Percentiles rank a stretch among this genome's conserved stretches.
Evolutionary conservation across 495 filamentous ascomycete genomes (phyloP).

Genomic region (Lepraria neglecta): DNA sequence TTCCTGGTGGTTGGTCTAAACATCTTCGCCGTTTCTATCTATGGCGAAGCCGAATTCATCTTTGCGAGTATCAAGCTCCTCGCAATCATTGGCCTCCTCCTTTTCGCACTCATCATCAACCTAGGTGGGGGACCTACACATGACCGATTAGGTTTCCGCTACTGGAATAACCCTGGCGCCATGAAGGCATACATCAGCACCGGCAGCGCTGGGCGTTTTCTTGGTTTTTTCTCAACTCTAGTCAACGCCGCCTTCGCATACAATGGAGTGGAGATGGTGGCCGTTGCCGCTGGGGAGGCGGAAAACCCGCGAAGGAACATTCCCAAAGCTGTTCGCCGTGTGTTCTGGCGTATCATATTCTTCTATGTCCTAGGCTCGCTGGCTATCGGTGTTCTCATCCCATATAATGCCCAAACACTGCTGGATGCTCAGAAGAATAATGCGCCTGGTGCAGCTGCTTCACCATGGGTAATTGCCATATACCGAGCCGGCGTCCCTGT

Average conservation of each 20-base stretch:
- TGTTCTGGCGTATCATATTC: constrained; percentile 80
- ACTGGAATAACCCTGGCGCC: constrained; percentile 63
- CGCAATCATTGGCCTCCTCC: constrained; percentile 62
- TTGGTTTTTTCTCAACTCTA: constrained; percentile 39
- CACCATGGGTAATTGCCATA: constrained; percentile 60
- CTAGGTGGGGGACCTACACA: constrained; percentile 58
- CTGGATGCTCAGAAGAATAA: constrained; percentile 43
- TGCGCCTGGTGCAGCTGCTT: constrained; percentile 54
- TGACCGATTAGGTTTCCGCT: constrained; percentile 62
- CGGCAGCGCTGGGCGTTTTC: constrained; percentile 33
- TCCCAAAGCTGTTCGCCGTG: constrained; percentile 68
- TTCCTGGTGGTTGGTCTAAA: constrained; percentile 60
- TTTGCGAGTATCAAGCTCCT: constrained; percentile 71
- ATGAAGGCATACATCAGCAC: constrained; percentile 50
- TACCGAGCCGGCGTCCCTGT: constrained; percentile 56
- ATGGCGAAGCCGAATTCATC: constrained; percentile 69
- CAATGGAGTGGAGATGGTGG: constrained; percentile 61
- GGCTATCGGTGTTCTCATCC: constrained; percentile 52
- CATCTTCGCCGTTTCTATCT: constrained; percentile 59
- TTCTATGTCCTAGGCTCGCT: constrained; percentile 64
- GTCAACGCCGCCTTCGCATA: constrained; percentile 43
- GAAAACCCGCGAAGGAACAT: constrained; percentile 70
- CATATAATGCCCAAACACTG: constrained; percentile 47
- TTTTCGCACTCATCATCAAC: constrained; percentile 60
- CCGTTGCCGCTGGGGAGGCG: constrained; percentile 73